phyloP scores from a whole-genome alignment of 805 yeast genomes.

The Hanseniaspora thailandica region DNA sequence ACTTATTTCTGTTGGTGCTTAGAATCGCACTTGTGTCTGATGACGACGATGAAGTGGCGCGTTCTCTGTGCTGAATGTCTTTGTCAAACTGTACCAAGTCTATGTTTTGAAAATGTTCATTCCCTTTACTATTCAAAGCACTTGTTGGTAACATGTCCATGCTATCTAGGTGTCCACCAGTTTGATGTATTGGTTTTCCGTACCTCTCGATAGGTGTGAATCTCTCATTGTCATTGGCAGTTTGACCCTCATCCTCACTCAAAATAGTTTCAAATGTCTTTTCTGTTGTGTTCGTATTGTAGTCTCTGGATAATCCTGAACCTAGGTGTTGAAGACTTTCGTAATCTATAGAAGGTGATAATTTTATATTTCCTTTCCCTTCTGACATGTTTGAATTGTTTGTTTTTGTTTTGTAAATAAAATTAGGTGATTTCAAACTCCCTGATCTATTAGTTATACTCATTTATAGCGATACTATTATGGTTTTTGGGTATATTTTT shows the following conservation, averaged over 20 bases:
- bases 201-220: slow-evolving; percentile 5
- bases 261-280: slow-evolving; percentile 11
- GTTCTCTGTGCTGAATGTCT: not conserved
- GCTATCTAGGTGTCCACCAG: not conserved
- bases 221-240: not conserved
- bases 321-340: not conserved
- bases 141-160: slow-evolving; percentile 7
- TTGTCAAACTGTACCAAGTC: not conserved
- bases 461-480: not conserved
- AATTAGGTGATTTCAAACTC: not conserved
- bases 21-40: not conserved
- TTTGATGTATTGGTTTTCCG: not conserved
- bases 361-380: not conserved
- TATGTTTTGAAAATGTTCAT: not conserved
- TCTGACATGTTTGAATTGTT: not conserved
- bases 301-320: not conserved
- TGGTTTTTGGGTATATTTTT: slow-evolving; percentile 1
- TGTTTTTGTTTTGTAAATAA: not conserved
- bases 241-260: slow-evolving; percentile 9
- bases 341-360: slow-evolving; percentile 10
- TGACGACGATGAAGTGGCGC: not conserved
- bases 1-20: not conserved
- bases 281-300: not conserved
- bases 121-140: not conserved
- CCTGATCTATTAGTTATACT: not conserved